phyloP scores from a whole-genome alignment of 306 rosid genomes.

The Cicer bijugum region DNA sequence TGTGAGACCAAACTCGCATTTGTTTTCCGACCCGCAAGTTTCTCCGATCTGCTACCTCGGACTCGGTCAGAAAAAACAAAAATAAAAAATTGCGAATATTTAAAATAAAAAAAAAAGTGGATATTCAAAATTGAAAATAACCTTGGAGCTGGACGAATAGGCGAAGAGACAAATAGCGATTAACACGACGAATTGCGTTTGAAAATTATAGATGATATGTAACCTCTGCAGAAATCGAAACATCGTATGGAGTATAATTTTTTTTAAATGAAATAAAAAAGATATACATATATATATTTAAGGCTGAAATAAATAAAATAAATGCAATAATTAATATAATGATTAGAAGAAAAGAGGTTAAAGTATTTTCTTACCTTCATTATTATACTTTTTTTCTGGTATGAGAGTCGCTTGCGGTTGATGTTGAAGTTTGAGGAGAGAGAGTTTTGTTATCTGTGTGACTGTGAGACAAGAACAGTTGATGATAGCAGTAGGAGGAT shows the following conservation, averaged over 20 bases:
- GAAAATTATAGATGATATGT: conserved; percentile 26
- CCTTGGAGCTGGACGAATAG: conserved; percentile 65
- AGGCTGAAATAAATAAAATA: conserved; percentile 23
- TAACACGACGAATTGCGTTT: conserved; percentile 52
- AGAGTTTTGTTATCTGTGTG: background rate
- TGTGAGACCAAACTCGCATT: conserved; percentile 69
- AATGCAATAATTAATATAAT: no score
- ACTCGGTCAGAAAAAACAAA: conserved; percentile 30
- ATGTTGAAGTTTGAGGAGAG: background rate
- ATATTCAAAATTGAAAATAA: conserved; percentile 15
- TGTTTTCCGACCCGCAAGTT: conserved; percentile 61
- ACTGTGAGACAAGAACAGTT: background rate
- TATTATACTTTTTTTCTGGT: background rate
- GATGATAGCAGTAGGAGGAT: conserved; percentile 17
- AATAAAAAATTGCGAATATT: background rate
- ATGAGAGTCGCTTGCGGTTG: no score
- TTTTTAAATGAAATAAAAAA: background rate
- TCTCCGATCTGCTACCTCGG: conserved; percentile 81
- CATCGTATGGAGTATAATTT: background rate
- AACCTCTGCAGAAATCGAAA: conserved; percentile 51
- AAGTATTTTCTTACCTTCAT: conserved; percentile 49
- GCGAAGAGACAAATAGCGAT: conserved; percentile 58
- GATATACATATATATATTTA: background rate
- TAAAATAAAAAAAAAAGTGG: background rate
- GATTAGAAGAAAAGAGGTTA: no score